Evolutionary conservation across 257 asterid species (phyloP).

Genomic region (Ilex aquifolium): DNA sequence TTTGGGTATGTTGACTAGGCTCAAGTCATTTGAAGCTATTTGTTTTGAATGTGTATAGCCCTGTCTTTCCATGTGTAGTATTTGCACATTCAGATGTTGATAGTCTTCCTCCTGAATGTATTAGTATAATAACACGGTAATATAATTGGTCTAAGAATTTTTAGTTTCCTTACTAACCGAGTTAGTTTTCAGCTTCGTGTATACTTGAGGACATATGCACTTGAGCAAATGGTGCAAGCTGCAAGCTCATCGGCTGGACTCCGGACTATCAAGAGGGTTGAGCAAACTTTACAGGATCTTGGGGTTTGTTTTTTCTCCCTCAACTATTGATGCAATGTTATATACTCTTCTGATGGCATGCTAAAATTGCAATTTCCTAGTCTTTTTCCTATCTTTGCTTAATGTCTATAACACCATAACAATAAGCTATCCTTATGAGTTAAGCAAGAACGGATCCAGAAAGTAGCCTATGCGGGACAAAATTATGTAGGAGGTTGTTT

Average conservation of each 20-base stretch:
- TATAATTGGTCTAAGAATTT: neutral
- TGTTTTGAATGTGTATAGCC: too few species aligned
- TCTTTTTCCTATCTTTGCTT: too few species aligned
- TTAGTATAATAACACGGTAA: too few species aligned
- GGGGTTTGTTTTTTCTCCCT: constrained; percentile 65
- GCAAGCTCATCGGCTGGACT: constrained; percentile 98
- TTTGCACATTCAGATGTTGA: neutral
- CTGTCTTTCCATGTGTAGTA: neutral
- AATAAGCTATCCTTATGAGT: too few species aligned
- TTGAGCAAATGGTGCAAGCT: constrained; percentile 98
- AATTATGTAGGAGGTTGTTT: too few species aligned
- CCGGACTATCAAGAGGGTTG: constrained; percentile 88
- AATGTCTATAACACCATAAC: too few species aligned
- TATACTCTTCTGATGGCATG: too few species aligned
- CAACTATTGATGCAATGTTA: neutral
- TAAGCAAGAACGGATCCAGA: too few species aligned
- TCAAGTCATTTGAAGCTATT: too few species aligned
- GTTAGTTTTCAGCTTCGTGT: constrained; percentile 73
- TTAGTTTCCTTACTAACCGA: constrained; percentile 10
- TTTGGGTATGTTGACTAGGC: too few species aligned
- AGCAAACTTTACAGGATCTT: constrained; percentile 95
- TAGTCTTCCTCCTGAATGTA: neutral
- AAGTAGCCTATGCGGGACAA: too few species aligned
- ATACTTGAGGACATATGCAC: constrained; percentile 78
- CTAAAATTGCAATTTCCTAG: too few species aligned